Percentiles rank a stretch among this genome's conserved stretches.
phyloP scores from a whole-genome alignment of 305 asterid genomes.

The Nicotiana rustica region DNA sequence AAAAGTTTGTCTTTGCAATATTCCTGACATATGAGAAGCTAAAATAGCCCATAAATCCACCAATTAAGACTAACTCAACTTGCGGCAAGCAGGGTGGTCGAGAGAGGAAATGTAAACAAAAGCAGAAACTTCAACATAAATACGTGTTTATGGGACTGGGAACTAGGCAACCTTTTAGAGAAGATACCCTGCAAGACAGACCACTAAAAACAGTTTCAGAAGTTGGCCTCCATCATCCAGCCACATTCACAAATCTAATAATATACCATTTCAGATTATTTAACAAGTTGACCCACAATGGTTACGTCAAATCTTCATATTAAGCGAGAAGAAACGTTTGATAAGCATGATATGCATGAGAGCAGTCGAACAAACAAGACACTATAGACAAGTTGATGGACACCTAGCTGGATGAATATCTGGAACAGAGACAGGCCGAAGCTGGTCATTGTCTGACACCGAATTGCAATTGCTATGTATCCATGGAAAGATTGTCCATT shows the following conservation, averaged over 20 bases:
- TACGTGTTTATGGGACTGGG: too few relatives aligned
- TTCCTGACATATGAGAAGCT: too few relatives aligned
- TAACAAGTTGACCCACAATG: slow-evolving; percentile 28
- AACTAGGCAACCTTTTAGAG: too few relatives aligned
- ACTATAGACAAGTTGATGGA: slow-evolving; percentile 29
- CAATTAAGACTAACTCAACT: too few relatives aligned
- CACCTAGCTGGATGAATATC: slow-evolving; percentile 98
- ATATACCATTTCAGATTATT: slow-evolving; percentile 21
- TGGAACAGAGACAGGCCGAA: slow-evolving; percentile 86
- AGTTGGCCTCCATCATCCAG: slow-evolving; percentile 18
- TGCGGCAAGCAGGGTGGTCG: too few relatives aligned
- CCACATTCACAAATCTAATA: slow-evolving; percentile 21
- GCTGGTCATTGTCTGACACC: slow-evolving; percentile 85
- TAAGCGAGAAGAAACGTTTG: not conserved
- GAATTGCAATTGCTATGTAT: slow-evolving; percentile 95
- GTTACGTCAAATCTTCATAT: not conserved
- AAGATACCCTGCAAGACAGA: slow-evolving; percentile 12
- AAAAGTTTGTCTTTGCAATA: too few relatives aligned
- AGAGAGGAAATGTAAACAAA: too few relatives aligned
- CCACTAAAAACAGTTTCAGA: not conserved
- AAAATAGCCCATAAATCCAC: too few relatives aligned
- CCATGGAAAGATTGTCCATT: slow-evolving; percentile 99
- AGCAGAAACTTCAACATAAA: too few relatives aligned
- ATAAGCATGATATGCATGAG: not conserved
- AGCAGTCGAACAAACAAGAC: slow-evolving; percentile 8